Conservation (phyloP, 306 rosid genomes). For the Echinosophora koreensis region DNA sequence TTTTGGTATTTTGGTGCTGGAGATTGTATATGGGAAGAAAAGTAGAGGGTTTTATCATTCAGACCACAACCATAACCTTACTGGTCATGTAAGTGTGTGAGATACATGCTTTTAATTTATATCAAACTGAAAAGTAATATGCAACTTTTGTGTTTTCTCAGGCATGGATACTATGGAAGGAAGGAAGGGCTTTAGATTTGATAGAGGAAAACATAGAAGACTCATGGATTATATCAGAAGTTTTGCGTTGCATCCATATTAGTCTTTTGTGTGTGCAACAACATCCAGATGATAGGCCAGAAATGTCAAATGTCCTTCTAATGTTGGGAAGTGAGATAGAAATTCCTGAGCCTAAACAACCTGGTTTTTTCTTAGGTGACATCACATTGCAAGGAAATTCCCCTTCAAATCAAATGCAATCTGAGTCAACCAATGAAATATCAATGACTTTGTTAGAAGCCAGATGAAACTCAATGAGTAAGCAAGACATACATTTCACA, state of each 20-base stretch:
- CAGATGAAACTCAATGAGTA: too few species aligned
- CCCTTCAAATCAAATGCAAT: too few species aligned
- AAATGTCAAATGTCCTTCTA: too few species aligned
- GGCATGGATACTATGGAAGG: background rate
- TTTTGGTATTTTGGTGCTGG: constrained; percentile 47
- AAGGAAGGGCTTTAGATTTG: background rate
- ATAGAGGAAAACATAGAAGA: background rate
- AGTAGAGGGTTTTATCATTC: constrained; percentile 46
- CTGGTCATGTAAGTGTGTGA: constrained; percentile 53
- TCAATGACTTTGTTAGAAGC: too few species aligned
- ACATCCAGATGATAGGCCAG: background rate
- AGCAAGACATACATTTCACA: background rate
- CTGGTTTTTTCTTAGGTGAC: too few species aligned
- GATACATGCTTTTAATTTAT: background rate
- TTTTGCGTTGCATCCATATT: background rate
- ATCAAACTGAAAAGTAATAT: background rate
- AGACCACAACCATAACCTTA: constrained; percentile 45
- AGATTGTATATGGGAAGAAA: constrained; percentile 55
- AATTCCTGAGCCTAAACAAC: too few species aligned
- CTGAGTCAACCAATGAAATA: too few species aligned
- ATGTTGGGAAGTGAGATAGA: too few species aligned
- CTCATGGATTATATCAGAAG: background rate
- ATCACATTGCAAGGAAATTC: too few species aligned
- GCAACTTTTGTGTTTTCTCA: too few species aligned
- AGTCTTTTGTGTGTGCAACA: background rate